phyloP scores from a whole-genome alignment of 2,329 filamentous ascomycete species.

The Penicillium sp. region DNA sequence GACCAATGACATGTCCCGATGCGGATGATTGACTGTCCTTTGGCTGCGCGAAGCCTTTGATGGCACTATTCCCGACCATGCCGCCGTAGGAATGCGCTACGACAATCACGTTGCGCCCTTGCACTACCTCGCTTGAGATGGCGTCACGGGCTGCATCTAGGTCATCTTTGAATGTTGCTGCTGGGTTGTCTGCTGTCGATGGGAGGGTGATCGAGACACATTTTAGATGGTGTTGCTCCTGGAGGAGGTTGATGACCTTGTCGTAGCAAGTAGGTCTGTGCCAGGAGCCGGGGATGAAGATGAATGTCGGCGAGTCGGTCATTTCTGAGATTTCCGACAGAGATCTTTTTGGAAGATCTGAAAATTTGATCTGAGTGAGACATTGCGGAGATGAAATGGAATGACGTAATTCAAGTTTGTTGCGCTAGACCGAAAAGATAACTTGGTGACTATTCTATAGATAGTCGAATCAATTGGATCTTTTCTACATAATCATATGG shows the following conservation, averaged over 20 bases:
- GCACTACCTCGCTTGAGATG: constrained; percentile 33
- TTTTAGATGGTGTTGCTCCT: constrained; percentile 27
- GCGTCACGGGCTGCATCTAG: constrained; percentile 37
- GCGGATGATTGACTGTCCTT: constrained; percentile 9
- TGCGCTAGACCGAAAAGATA: too few relatives aligned
- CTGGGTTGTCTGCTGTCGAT: constrained; percentile 33
- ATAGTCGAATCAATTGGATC: too few relatives aligned
- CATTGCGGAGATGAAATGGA: too few relatives aligned
- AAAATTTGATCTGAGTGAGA: too few relatives aligned
- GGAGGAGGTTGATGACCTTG: constrained; percentile 33
- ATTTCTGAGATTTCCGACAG: too few relatives aligned
- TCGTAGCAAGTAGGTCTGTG: constrained; percentile 39
- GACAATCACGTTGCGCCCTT: constrained; percentile 44
- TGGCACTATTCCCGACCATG: constrained; percentile 43
- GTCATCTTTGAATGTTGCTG: constrained; percentile 41
- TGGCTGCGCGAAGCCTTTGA: constrained; percentile 39
- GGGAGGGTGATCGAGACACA: constrained; percentile 39
- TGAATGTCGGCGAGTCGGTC: constrained; percentile 29
- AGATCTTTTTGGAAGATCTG: too few relatives aligned
- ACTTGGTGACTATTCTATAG: too few relatives aligned
- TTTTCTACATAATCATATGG: too few relatives aligned
- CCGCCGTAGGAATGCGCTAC: constrained; percentile 49
- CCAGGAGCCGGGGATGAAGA: constrained; percentile 49
- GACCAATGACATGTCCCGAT: constrained; percentile 41
- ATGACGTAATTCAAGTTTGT: too few relatives aligned